Conservation (phyloP, 2,329 filamentous ascomycete genomes). For the Pleurostoma richardsiae region DNA sequence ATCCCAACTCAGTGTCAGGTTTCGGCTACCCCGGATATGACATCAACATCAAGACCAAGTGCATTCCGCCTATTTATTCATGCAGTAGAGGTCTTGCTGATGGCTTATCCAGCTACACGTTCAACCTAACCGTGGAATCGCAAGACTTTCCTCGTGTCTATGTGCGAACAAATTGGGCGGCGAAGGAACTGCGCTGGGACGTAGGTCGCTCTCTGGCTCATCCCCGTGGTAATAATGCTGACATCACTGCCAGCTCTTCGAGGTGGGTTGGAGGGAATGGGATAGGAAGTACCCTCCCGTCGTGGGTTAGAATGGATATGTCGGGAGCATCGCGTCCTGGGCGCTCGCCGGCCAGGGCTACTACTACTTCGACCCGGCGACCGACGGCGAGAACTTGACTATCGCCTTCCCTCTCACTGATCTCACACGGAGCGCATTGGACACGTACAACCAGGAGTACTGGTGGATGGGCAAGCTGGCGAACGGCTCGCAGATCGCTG, state of each 20-base stretch:
- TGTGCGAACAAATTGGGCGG: constrained; percentile 13
- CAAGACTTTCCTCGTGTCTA: constrained; percentile 20
- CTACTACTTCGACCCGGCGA: constrained; percentile 26
- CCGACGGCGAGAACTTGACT: constrained; percentile 21
- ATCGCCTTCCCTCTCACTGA: constrained; percentile 3
- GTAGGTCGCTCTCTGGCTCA: constrained; percentile 5
- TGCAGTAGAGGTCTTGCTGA: no score
- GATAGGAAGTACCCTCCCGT: constrained; percentile 36
- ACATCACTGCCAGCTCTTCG: constrained; percentile 25
- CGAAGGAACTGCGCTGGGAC: constrained; percentile 20
- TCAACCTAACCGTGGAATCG: constrained; percentile 13
- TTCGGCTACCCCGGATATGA: not conserved
- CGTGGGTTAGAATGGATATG: constrained; percentile 29
- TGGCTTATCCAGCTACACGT: constrained; percentile 14
- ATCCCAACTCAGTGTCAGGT: constrained; percentile 5
- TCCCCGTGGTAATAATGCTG: not conserved
- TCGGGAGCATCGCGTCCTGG: constrained; percentile 37
- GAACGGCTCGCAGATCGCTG: constrained; percentile 2
- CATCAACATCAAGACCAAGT: constrained; percentile 12
- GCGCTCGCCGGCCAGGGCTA: constrained; percentile 21
- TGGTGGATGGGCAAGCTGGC: constrained; percentile 6
- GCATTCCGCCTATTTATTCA: not conserved
- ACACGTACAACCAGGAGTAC: constrained; percentile 1
- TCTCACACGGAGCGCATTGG: not conserved
- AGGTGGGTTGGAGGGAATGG: constrained; percentile 27